These are phyloP conservation scores for Xylaria digitata DNA, from an alignment of 2,329 filamentous ascomycete species.

Conservation along the genomic window DNA sequence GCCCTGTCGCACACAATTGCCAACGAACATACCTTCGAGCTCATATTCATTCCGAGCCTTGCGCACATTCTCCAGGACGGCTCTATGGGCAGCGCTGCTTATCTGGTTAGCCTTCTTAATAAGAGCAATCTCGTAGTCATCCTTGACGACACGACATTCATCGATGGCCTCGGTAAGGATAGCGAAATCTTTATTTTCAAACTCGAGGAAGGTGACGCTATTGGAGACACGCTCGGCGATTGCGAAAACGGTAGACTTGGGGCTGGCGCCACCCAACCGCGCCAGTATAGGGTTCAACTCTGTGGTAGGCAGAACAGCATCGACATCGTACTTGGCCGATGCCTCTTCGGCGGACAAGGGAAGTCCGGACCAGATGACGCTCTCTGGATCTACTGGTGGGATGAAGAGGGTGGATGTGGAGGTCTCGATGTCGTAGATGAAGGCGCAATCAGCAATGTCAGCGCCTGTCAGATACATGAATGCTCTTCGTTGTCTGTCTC, in stretches of 20 bases:
- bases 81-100: constrained; percentile 73
- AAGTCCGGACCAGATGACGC: constrained; percentile 92
- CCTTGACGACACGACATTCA: constrained; percentile 75
- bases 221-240: constrained; percentile 83
- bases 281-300: constrained; percentile 81
- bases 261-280: constrained; percentile 56
- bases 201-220: constrained; percentile 76
- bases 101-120: constrained; percentile 78
- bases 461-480: constrained; percentile 97
- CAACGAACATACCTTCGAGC: constrained; percentile 83
- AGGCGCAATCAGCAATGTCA: constrained; percentile 78
- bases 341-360: constrained; percentile 83
- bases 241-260: constrained; percentile 71
- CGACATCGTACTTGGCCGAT: constrained; percentile 80
- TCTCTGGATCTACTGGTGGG: constrained; percentile 86
- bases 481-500: constrained; percentile 81
- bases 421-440: constrained; percentile 81
- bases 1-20: constrained; percentile 78
- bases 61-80: constrained; percentile 70
- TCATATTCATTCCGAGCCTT: constrained; percentile 81
- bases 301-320: constrained; percentile 77
- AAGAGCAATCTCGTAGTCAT: constrained; percentile 78
- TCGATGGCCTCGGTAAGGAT: constrained; percentile 73
- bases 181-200: constrained; percentile 70
- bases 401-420: constrained; percentile 87